phyloP scores from a whole-genome alignment of 2,329 filamentous ascomycete genomes.

The Colletotrichum musicola region DNA sequence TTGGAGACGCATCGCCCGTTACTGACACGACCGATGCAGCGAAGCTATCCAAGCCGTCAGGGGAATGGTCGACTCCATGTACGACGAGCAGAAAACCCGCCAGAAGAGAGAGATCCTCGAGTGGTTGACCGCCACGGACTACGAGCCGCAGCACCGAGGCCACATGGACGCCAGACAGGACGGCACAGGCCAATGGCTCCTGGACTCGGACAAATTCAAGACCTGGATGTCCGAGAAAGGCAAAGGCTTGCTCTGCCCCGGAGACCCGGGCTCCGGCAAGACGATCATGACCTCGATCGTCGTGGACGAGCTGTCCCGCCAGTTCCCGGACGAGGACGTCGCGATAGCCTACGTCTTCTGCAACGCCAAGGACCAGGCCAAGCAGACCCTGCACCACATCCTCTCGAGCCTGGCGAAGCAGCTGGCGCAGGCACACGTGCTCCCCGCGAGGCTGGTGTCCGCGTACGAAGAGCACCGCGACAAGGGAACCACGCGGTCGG shows the following conservation, averaged over 20 bases:
- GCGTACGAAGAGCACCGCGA: rapidly evolving
- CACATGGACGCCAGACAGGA: constrained; percentile 47
- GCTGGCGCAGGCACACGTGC: constrained; percentile 41
- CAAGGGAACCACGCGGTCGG: rapidly evolving
- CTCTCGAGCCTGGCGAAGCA: constrained; percentile 50
- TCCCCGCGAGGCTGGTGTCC: constrained; percentile 34
- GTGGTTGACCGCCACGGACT: constrained; percentile 55
- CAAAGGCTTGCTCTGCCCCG: constrained; percentile 56
- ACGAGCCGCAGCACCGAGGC: constrained; percentile 52
- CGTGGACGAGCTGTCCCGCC: constrained; percentile 30
- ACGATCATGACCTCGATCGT: constrained; percentile 42
- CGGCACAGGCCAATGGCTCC: constrained; percentile 57
- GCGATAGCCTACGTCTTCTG: constrained; percentile 50
- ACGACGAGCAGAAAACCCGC: not conserved
- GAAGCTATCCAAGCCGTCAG: not conserved
- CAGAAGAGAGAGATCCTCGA: constrained; percentile 43
- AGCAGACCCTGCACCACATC: constrained; percentile 43
- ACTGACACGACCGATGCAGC: not conserved
- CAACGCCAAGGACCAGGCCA: constrained; percentile 45
- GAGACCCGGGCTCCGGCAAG: constrained; percentile 62
- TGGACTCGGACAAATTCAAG: constrained; percentile 49
- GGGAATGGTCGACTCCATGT: not conserved
- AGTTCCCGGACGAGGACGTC: constrained; percentile 37
- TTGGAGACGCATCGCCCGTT: rapidly evolving
- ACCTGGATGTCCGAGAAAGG: constrained; percentile 43